These are phyloP conservation scores for Aspergillus sp. DNA, from an alignment of 2,329 filamentous ascomycete species.

Conservation along the genomic window DNA sequence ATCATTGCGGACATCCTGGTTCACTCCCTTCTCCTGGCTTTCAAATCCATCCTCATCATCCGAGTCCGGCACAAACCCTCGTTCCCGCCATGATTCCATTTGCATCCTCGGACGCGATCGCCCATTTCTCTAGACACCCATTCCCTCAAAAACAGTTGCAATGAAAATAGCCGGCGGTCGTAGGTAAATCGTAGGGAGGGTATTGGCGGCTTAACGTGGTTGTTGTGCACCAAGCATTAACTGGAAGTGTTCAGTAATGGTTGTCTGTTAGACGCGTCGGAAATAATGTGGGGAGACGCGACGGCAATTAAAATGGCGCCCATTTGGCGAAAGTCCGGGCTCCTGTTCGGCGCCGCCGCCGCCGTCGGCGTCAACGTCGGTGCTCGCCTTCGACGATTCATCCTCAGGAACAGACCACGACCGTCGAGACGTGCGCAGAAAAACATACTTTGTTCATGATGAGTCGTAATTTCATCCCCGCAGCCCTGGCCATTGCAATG, in stretches of 20 bases:
- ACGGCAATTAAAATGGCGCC: constrained; percentile 14
- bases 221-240: neutral
- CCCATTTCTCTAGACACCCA: constrained; percentile 38
- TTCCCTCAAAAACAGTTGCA: constrained; percentile 14
- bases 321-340: constrained; percentile 22
- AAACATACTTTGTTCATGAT: constrained; percentile 20
- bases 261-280: constrained; percentile 23
- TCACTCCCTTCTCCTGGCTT: constrained; percentile 27
- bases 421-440: neutral
- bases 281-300: constrained; percentile 29
- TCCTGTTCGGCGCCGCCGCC: neutral
- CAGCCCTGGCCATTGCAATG: constrained; percentile 38
- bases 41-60: constrained; percentile 47
- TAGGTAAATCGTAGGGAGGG: neutral
- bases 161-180: neutral
- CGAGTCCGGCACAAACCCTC: constrained; percentile 54
- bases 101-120: constrained; percentile 31
- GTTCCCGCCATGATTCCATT: constrained; percentile 52
- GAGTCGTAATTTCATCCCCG: constrained; percentile 40
- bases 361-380: neutral
- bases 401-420: neutral
- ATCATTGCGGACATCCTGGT: constrained; percentile 8
- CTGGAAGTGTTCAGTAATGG: neutral
- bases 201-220: neutral
- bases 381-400: neutral